Conservation (phyloP, 257 asterid genomes). For the Plantago ovata region DNA sequence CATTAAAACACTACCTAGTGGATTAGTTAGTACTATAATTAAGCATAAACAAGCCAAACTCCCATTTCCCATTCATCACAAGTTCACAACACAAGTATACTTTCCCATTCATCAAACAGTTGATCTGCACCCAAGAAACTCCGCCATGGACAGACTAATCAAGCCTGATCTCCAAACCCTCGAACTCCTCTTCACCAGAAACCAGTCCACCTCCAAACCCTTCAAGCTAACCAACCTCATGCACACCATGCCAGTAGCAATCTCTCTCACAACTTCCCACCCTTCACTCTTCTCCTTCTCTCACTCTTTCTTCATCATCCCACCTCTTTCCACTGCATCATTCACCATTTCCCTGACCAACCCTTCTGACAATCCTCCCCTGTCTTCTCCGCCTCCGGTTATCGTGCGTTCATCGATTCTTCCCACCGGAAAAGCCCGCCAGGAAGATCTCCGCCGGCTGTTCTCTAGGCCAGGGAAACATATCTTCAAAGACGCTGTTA, state of each 20-base stretch:
- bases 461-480: conserved; percentile 62
- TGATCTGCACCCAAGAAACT: neutral
- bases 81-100: neutral
- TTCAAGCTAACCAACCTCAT: conserved; percentile 62
- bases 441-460: conserved; percentile 54
- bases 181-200: conserved; percentile 35
- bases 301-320: conserved; percentile 44
- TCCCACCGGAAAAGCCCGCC: conserved; percentile 70
- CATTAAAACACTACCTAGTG: too few species aligned
- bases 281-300: conserved; percentile 45
- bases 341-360: conserved; percentile 36
- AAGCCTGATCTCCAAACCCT: conserved; percentile 49
- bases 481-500: conserved; percentile 61
- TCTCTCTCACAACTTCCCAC: conserved; percentile 57
- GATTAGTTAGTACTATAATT: neutral
- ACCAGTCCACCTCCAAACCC: conserved; percentile 42
- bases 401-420: conserved; percentile 64
- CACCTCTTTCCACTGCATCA: conserved; percentile 56
- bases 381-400: conserved; percentile 40
- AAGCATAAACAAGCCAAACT: neutral
- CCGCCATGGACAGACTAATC: conserved; percentile 66
- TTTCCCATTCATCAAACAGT: neutral
- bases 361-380: conserved; percentile 47
- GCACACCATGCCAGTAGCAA: conserved; percentile 90
- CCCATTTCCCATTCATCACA: neutral